These are phyloP conservation scores for Pilatotrama ljubarskyi DNA, from an alignment of 768 basidiomycete species.

Conservation along the genomic window DNA sequence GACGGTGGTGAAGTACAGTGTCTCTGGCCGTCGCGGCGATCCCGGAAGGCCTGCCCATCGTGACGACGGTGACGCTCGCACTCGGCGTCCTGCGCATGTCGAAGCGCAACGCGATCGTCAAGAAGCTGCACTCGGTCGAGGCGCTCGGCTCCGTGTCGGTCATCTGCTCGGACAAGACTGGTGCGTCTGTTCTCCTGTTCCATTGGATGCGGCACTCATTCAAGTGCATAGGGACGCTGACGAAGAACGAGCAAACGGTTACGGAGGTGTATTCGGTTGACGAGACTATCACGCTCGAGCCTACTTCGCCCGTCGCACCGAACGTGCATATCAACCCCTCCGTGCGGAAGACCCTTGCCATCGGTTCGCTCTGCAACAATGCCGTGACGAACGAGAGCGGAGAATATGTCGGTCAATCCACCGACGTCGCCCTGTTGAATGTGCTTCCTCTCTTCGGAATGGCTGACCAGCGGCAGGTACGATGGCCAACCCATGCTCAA, in stretches of 20 bases:
- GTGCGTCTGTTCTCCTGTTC: conserved; percentile 37
- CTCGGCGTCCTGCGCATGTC: conserved; percentile 94
- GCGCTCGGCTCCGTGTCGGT: conserved; percentile 94
- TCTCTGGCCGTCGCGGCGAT: conserved; percentile 98
- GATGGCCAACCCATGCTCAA: conserved; percentile 28
- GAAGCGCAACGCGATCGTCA: conserved; percentile 93
- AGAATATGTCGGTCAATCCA: conserved; percentile 80
- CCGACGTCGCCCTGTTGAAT: conserved; percentile 90
- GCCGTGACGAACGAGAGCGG: conserved; percentile 72
- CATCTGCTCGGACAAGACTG: conserved; percentile 97
- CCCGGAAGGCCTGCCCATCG: conserved; percentile 94
- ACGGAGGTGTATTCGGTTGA: conserved; percentile 87
- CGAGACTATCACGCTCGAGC: conserved; percentile 70
- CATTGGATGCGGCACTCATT: neutral
- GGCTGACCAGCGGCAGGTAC: conserved; percentile 68
- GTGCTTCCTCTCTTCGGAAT: conserved; percentile 67
- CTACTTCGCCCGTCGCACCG: conserved; percentile 42
- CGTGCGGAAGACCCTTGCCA: conserved; percentile 70
- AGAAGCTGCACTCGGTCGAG: conserved; percentile 95
- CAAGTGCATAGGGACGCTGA: conserved; percentile 66
- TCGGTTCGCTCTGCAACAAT: conserved; percentile 91
- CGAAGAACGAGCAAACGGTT: conserved; percentile 95
- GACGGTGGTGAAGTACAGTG: conserved; percentile 49
- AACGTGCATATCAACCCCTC: conserved; percentile 54
- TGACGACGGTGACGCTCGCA: conserved; percentile 95